A percentile compares a stretch with the other conserved stretches of the same genome.
Evolutionary conservation across 2,329 filamentous ascomycete species (phyloP).

Genomic region (Saccharata proteae): DNA sequence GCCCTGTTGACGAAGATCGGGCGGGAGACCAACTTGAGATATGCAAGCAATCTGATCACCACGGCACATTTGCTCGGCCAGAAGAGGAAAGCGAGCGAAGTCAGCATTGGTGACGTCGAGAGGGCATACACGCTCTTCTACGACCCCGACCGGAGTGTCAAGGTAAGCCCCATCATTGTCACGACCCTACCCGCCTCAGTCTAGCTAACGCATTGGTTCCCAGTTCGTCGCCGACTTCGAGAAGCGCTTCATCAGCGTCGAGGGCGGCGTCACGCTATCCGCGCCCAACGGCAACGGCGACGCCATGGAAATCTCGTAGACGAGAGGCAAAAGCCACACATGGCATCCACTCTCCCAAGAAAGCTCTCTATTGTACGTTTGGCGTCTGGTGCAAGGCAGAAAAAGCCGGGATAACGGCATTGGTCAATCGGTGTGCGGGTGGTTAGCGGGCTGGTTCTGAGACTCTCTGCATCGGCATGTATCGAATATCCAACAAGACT

Average conservation of each 20-base stretch:
- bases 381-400: too few relatives aligned
- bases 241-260: conserved; percentile 82
- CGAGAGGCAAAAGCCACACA: too few relatives aligned
- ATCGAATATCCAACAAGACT: too few relatives aligned
- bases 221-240: conserved; percentile 77
- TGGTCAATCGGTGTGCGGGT: too few relatives aligned
- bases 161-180: conserved; percentile 26
- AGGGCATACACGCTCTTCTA: conserved; percentile 91
- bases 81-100: conserved; percentile 75
- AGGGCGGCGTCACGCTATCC: conserved; percentile 63
- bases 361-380: too few relatives aligned
- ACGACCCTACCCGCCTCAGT: not conserved
- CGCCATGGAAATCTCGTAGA: conserved; percentile 56
- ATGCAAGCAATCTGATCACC: conserved; percentile 96
- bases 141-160: conserved; percentile 75
- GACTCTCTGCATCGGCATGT: too few relatives aligned
- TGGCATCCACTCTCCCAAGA: too few relatives aligned
- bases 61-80: conserved; percentile 79
- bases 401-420: too few relatives aligned
- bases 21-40: conserved; percentile 79
- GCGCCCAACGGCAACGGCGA: conserved; percentile 41
- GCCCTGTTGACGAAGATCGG: conserved; percentile 93
- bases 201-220: conserved; percentile 12
- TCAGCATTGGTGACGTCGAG: conserved; percentile 79
- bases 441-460: too few relatives aligned